Evolutionary conservation across 305 asterid genomes (phyloP).

Genomic region (Fraxinus floribunda): DNA sequence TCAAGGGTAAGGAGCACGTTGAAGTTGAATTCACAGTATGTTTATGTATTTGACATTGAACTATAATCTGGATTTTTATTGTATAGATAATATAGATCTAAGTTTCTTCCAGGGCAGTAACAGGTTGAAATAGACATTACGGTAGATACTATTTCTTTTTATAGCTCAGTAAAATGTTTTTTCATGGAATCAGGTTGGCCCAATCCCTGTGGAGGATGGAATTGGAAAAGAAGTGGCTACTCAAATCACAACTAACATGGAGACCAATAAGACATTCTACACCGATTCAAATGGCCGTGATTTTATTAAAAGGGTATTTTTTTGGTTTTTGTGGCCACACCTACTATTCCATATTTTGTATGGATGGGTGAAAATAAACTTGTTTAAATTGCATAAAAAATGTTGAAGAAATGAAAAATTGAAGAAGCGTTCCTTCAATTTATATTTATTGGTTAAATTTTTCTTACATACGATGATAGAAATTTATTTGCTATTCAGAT

Average conservation of each 20-base stretch:
- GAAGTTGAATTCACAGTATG: slow-evolving; percentile 76
- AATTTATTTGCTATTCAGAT: slow-evolving; percentile 41
- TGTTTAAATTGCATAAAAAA: slow-evolving; percentile 10
- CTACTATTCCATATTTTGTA: slow-evolving; percentile 3
- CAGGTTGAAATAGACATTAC: neutral
- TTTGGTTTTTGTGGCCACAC: neutral
- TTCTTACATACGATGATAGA: neutral
- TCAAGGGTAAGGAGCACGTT: slow-evolving; percentile 65
- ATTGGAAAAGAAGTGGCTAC: slow-evolving; percentile 69
- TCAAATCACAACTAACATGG: slow-evolving; percentile 49
- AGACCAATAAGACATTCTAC: slow-evolving; percentile 57
- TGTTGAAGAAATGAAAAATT: neutral
- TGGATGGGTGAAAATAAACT: slow-evolving; percentile 2
- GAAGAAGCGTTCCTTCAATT: neutral
- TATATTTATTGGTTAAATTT: neutral
- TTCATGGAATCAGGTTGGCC: slow-evolving; percentile 56
- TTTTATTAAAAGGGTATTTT: slow-evolving; percentile 60
- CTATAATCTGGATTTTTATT: slow-evolving; percentile 1
- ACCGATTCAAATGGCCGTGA: slow-evolving; percentile 79
- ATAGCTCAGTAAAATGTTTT: neutral
- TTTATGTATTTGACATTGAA: slow-evolving; percentile 18
- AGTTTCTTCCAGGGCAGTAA: slow-evolving; percentile 6
- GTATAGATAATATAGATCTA: neutral
- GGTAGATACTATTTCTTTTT: slow-evolving; percentile 1
- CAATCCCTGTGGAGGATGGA: slow-evolving; percentile 66